A percentile compares a stretch with the other conserved stretches of the same genome.
Conservation (phyloP, 225 moss, liverwort and hornwort genomes). For the Pleurozium schreberi region DNA sequence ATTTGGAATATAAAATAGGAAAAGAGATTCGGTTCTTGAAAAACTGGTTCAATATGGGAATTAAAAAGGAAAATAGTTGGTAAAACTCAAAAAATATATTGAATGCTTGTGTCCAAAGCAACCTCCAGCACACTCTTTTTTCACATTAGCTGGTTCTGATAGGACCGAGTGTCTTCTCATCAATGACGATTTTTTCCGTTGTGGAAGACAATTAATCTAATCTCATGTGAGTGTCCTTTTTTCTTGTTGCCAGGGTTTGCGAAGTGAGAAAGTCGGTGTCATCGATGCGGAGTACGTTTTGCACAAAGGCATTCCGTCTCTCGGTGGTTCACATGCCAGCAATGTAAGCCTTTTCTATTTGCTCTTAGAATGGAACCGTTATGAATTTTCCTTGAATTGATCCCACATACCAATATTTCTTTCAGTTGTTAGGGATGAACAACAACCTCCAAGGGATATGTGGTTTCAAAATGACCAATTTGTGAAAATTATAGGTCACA, state of each 20-base stretch:
- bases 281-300: constrained; percentile 72
- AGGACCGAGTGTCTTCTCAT: not conserved
- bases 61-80: not conserved
- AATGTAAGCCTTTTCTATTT: constrained; percentile 6
- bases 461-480: not conserved
- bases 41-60: not conserved
- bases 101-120: no score
- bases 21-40: not conserved
- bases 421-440: not conserved
- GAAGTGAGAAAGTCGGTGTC: constrained; percentile 73
- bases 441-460: not conserved
- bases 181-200: not conserved
- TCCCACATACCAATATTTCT: not conserved
- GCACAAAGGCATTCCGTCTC: constrained; percentile 62
- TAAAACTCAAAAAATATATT: no score
- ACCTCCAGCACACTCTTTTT: not conserved
- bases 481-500: not conserved
- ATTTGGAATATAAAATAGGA: not conserved
- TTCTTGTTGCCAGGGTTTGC: constrained; percentile 37
- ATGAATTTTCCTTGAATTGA: not conserved
- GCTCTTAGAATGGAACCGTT: not conserved
- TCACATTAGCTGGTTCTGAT: no score
- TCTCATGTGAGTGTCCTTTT: not conserved
- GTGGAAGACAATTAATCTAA: not conserved
- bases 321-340: constrained; percentile 32